Evolutionary conservation across 345 rosid genomes (phyloP).

Genomic region (Cardamine occulta): DNA sequence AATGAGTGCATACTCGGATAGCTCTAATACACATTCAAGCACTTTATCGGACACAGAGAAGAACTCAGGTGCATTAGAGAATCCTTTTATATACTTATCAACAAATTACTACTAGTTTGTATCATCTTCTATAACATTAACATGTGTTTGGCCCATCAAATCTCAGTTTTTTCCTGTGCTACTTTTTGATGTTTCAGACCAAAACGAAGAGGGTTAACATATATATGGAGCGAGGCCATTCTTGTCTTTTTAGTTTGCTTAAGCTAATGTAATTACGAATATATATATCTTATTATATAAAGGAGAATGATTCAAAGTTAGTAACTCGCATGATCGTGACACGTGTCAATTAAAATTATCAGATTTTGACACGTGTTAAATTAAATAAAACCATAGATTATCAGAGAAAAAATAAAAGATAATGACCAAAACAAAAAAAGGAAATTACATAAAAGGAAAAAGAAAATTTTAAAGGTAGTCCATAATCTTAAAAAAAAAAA

Average conservation of each 20-base stretch:
- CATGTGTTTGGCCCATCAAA: slow-evolving; percentile 21
- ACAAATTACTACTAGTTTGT: neutral
- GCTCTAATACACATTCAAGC: slow-evolving; percentile 41
- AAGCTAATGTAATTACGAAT: slow-evolving; percentile 23
- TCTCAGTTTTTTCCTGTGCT: slow-evolving; percentile 15
- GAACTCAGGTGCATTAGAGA: slow-evolving; percentile 33
- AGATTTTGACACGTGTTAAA: no score
- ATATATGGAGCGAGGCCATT: slow-evolving; percentile 16
- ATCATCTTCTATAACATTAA: slow-evolving; percentile 5
- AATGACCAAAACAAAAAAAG: no score
- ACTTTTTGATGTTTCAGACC: slow-evolving; percentile 23
- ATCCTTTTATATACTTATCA: neutral
- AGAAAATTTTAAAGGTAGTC: no score
- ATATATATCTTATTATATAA: no score
- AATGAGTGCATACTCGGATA: slow-evolving; percentile 44
- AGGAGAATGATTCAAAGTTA: no score
- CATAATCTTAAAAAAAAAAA: no score
- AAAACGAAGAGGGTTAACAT: slow-evolving; percentile 36
- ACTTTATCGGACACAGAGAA: slow-evolving; percentile 33
- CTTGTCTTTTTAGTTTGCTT: slow-evolving; percentile 7
- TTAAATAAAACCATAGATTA: no score
- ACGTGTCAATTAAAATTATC: no score
- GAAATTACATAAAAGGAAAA: no score
- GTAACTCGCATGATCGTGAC: no score
- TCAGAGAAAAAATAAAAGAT: no score